phyloP scores from a whole-genome alignment of 441 rosid species.

The Erodium trifolium region DNA sequence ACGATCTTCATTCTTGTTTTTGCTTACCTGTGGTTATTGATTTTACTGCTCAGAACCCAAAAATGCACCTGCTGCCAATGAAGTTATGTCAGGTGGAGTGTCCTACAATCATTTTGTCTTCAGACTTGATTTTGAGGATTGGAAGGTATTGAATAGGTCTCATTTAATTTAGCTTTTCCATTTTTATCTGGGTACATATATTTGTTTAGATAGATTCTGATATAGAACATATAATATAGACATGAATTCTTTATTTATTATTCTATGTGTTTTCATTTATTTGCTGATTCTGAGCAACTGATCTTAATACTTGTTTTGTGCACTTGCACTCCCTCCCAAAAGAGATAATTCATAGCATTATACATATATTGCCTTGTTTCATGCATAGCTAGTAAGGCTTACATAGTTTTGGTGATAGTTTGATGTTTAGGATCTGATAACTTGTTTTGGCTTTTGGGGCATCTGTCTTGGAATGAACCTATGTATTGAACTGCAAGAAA shows the following conservation, averaged over 20 bases:
- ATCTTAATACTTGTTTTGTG: not conserved
- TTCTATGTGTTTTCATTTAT: not conserved
- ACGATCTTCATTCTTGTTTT: not conserved
- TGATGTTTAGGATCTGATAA: not conserved
- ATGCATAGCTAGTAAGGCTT: too few species aligned
- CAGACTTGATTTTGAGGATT: constrained; percentile 23
- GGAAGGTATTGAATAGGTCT: constrained; percentile 18
- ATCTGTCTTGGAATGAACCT: not conserved
- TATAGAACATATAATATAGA: not conserved
- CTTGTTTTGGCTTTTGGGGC: not conserved
- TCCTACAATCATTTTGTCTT: constrained; percentile 23
- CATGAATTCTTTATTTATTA: not conserved
- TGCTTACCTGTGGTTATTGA: not conserved
- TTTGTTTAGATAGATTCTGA: not conserved
- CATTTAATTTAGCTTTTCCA: not conserved
- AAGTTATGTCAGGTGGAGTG: constrained; percentile 18
- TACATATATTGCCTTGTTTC: not conserved
- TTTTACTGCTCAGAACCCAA: constrained; percentile 18
- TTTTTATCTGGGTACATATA: not conserved
- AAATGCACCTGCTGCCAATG: constrained; percentile 23
- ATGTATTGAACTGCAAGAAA: not conserved
- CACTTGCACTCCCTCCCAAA: not conserved
- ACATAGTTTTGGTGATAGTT: not conserved
- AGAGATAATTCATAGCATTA: not conserved
- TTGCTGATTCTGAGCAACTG: not conserved